These are phyloP conservation scores for Ophiocordyceps unilateralis DNA, from an alignment of 2,329 filamentous ascomycete genomes.

Conservation along the genomic window DNA sequence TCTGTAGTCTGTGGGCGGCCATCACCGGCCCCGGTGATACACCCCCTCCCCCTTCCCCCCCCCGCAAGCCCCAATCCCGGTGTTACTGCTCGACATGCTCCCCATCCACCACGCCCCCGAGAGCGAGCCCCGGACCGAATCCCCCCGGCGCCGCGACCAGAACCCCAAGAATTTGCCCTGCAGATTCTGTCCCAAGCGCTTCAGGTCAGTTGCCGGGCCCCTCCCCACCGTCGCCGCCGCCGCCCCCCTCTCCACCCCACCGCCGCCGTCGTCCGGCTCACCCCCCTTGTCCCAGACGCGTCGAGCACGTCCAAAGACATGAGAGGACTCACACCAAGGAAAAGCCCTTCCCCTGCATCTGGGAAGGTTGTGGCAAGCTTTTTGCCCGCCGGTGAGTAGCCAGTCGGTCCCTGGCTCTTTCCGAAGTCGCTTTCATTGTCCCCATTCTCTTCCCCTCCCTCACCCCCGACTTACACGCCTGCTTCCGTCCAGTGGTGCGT, in stretches of 20 bases:
- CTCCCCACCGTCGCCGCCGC: slow-evolving; percentile 5
- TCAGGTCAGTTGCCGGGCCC: slow-evolving; percentile 29
- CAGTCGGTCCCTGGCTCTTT: background rate
- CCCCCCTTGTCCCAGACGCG: slow-evolving; percentile 25
- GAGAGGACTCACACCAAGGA: slow-evolving; percentile 49
- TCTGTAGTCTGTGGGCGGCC: no score
- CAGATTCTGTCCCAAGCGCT: slow-evolving; percentile 45
- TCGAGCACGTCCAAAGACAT: slow-evolving; percentile 47
- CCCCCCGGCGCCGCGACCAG: slow-evolving; percentile 26
- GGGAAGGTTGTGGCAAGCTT: slow-evolving; percentile 43
- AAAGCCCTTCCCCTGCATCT: slow-evolving; percentile 43
- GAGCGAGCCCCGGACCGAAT: slow-evolving; percentile 17
- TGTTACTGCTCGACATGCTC: slow-evolving; percentile 22
- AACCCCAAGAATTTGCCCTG: slow-evolving; percentile 46
- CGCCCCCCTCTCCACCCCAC: background rate
- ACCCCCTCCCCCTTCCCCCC: background rate
- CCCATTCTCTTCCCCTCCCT: background rate
- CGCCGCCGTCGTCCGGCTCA: slow-evolving; percentile 1
- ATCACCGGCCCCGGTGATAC: no score
- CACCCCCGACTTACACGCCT: slow-evolving; percentile 3
- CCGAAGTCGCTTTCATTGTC: background rate
- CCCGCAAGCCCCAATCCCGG: no score
- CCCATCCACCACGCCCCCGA: slow-evolving; percentile 36
- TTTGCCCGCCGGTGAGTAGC: slow-evolving; percentile 42
- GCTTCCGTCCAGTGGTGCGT: background rate